These are phyloP conservation scores for Mortierella alpina DNA, from an alignment of 192 early-diverging fungal genomes.

Conservation along the genomic window DNA sequence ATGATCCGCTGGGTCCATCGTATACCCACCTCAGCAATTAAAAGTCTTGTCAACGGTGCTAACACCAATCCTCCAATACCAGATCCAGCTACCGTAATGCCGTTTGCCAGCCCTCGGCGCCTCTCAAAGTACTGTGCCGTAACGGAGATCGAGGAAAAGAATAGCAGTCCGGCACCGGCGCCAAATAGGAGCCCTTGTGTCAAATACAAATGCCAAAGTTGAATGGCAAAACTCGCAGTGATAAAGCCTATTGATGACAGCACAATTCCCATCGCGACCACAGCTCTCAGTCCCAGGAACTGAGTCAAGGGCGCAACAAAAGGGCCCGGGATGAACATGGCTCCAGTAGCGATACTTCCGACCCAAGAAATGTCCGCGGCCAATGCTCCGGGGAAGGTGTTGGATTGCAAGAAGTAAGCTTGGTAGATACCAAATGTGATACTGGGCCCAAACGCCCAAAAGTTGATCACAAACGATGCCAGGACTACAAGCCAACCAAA, in stretches of 20 bases:
- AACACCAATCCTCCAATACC: conserved; percentile 16
- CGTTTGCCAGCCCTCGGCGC: conserved; percentile 13
- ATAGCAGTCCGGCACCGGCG: neutral
- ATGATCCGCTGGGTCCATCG: neutral
- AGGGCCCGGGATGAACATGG: conserved; percentile 58
- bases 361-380: conserved; percentile 42
- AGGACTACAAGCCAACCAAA: conserved; percentile 59
- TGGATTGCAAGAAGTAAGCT: conserved; percentile 7
- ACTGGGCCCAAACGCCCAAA: conserved; percentile 38
- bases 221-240: conserved; percentile 69
- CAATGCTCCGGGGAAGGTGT: conserved; percentile 28
- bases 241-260: conserved; percentile 65
- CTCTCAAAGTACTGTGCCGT: conserved; percentile 2
- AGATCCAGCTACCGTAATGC: conserved; percentile 10
- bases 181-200: conserved; percentile 19
- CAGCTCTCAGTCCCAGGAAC: conserved; percentile 30
- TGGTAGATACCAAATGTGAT: conserved; percentile 49
- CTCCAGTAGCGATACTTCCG: conserved; percentile 57
- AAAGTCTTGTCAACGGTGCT: neutral
- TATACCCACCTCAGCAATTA: neutral
- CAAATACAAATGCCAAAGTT: conserved; percentile 21
- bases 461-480: conserved; percentile 56
- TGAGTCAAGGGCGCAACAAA: conserved; percentile 49
- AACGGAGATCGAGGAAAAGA: neutral
- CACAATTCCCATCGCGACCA: conserved; percentile 42